Percentiles rank a stretch among this genome's conserved stretches.
Evolutionary conservation across 495 filamentous ascomycete species (phyloP).

Genomic region (Aspergillus sparsus): DNA sequence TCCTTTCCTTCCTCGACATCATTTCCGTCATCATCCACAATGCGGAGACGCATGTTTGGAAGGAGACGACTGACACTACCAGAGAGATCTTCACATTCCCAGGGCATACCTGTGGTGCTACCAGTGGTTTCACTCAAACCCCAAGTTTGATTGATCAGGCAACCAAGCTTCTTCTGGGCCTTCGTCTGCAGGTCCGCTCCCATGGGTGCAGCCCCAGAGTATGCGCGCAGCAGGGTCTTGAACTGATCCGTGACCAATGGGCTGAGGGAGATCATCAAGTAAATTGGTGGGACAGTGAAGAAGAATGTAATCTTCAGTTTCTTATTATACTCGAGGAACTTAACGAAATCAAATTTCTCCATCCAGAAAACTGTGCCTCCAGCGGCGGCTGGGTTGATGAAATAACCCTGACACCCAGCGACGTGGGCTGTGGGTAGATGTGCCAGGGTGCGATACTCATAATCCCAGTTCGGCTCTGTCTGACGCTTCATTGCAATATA

Average conservation of each 20-base stretch:
- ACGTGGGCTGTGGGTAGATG: conserved; percentile 54
- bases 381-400: conserved; percentile 34
- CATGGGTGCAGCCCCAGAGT: conserved; percentile 76
- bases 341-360: conserved; percentile 44
- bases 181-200: conserved; percentile 62
- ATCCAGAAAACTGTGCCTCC: conserved; percentile 55
- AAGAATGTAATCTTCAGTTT: conserved; percentile 48
- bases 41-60: conserved; percentile 53
- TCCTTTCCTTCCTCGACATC: conserved; percentile 52
- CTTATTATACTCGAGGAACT: conserved; percentile 45
- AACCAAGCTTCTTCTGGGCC: conserved; percentile 21
- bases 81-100: conserved; percentile 50
- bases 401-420: conserved; percentile 48
- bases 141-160: conserved; percentile 69
- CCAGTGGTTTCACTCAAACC: conserved; percentile 67
- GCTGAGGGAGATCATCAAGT: conserved; percentile 48
- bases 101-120: conserved; percentile 51
- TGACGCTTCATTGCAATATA: conserved; percentile 22
- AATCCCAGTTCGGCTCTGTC: conserved; percentile 23
- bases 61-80: conserved; percentile 55
- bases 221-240: conserved; percentile 19
- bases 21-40: conserved; percentile 56
- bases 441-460: conserved; percentile 42
- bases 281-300: conserved; percentile 54
- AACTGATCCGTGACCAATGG: conserved; percentile 53